Percentiles rank a stretch among this genome's conserved stretches.
phyloP scores from a whole-genome alignment of 2,329 filamentous ascomycete species.

The Rhinocladiella similis region DNA sequence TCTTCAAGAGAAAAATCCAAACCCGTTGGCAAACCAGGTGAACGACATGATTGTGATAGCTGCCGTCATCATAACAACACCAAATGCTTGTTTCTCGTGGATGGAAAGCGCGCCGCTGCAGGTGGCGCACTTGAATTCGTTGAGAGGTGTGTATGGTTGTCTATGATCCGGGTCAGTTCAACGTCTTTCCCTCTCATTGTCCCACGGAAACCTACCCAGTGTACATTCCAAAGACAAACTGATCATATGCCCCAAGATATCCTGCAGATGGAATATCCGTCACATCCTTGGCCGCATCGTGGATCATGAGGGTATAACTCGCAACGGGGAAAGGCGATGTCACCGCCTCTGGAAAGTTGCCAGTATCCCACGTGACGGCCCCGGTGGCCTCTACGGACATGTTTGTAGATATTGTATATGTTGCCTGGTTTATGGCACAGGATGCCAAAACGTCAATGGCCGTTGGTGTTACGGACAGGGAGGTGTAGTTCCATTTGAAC shows the following conservation, averaged over 20 bases:
- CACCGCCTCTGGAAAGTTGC: slow-evolving; percentile 49
- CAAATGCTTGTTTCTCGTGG: slow-evolving; percentile 56
- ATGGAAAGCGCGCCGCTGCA: slow-evolving; percentile 55
- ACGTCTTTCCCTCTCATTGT: neutral
- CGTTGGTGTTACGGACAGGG: slow-evolving; percentile 56
- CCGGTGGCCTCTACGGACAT: slow-evolving; percentile 55
- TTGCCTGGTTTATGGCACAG: slow-evolving; percentile 58
- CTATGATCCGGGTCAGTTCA: slow-evolving; percentile 30
- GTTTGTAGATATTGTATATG: slow-evolving; percentile 64
- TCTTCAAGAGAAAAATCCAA: slow-evolving; percentile 35
- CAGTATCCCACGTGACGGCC: slow-evolving; percentile 62
- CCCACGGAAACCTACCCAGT: slow-evolving; percentile 35
- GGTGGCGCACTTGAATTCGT: slow-evolving; percentile 58
- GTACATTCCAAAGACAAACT: slow-evolving; percentile 65
- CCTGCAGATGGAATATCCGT: slow-evolving; percentile 55
- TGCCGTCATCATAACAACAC: slow-evolving; percentile 57
- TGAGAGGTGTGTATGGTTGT: slow-evolving; percentile 28
- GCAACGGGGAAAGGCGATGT: slow-evolving; percentile 57
- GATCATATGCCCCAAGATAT: slow-evolving; percentile 53
- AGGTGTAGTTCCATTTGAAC: slow-evolving; percentile 69
- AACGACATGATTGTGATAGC: slow-evolving; percentile 60
- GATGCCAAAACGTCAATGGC: slow-evolving; percentile 63
- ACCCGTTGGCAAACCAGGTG: slow-evolving; percentile 50
- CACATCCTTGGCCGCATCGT: slow-evolving; percentile 57
- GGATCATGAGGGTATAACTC: slow-evolving; percentile 63